Evolutionary conservation across 2,329 filamentous ascomycete genomes (phyloP).

Genomic region (Cladosporium phlei): DNA sequence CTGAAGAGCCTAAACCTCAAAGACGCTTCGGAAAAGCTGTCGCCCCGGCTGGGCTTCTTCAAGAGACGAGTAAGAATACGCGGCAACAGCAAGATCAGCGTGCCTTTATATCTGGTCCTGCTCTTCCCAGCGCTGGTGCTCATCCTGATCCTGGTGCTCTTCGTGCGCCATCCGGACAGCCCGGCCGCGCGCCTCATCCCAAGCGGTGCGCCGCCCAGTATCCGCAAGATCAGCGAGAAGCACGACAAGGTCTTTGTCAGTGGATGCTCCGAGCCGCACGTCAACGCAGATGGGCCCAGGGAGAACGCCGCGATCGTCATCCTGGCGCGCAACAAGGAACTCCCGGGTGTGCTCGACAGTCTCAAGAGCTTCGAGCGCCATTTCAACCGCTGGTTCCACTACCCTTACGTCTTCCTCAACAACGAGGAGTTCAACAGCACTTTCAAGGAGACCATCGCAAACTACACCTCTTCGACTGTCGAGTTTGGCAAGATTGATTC

Average conservation of each 20-base stretch:
- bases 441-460: conserved; percentile 81
- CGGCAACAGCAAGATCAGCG: conserved; percentile 86
- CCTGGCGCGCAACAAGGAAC: conserved; percentile 88
- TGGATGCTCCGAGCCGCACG: conserved; percentile 70
- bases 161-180: conserved; percentile 80
- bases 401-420: conserved; percentile 97
- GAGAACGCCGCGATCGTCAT: conserved; percentile 96
- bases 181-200: conserved; percentile 81
- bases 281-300: conserved; percentile 70
- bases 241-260: conserved; percentile 94
- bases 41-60: conserved; percentile 69
- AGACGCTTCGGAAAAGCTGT: conserved; percentile 38
- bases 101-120: conserved; percentile 87
- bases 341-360: conserved; percentile 93
- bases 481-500: conserved; percentile 93
- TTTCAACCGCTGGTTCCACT: conserved; percentile 98
- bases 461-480: conserved; percentile 81
- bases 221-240: conserved; percentile 90
- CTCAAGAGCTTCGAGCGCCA: conserved; percentile 97
- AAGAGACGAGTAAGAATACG: conserved; percentile 79
- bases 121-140: conserved; percentile 89
- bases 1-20: conserved; percentile 39
- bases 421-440: conserved; percentile 94
- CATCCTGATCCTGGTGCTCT: conserved; percentile 82
- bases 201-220: conserved; percentile 78